Conservation (phyloP, 2,329 filamentous ascomycete genomes). For the Scorias spongiosa region DNA sequence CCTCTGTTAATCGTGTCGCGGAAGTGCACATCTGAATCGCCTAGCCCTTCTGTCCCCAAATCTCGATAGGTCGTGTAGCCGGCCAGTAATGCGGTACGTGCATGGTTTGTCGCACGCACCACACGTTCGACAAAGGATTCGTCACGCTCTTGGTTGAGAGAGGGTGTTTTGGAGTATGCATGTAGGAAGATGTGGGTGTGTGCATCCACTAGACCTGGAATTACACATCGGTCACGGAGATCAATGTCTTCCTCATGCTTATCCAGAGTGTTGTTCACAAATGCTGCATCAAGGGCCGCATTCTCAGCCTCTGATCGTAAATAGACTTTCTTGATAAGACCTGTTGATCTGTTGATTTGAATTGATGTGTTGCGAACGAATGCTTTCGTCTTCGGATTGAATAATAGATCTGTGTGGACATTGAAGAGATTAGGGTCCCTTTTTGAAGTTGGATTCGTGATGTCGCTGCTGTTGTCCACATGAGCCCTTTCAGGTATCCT, state of each 20-base stretch:
- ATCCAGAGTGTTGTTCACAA: conserved; percentile 3
- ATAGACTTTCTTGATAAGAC: conserved; percentile 26
- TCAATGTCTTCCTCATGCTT: conserved; percentile 30
- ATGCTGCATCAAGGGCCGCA: conserved; percentile 8
- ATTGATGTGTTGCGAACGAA: conserved; percentile 30
- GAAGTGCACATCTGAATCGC: conserved; percentile 35
- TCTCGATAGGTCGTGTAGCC: conserved; percentile 46
- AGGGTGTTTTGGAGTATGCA: conserved; percentile 23
- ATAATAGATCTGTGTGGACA: conserved; percentile 33
- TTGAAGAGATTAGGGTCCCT: too few species aligned
- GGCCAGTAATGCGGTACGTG: conserved; percentile 36
- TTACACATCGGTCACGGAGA: conserved; percentile 36
- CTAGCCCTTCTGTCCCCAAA: conserved; percentile 38
- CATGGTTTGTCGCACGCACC: conserved; percentile 39
- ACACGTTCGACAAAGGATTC: conserved; percentile 42
- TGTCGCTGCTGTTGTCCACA: too few species aligned
- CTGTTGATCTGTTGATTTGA: conserved; percentile 24
- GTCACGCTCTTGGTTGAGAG: conserved; percentile 39
- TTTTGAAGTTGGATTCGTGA: too few species aligned
- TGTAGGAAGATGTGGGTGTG: conserved; percentile 44
- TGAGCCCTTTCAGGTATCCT: too few species aligned
- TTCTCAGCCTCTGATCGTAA: conserved; percentile 2
- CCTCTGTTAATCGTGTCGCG: conserved; percentile 41
- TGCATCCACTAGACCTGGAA: conserved; percentile 40
- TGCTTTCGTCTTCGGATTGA: conserved; percentile 30